These are phyloP conservation scores for Aegilops speltoides DNA, from an alignment of 176 grass and related monocot genomes.

Conservation along the genomic window DNA sequence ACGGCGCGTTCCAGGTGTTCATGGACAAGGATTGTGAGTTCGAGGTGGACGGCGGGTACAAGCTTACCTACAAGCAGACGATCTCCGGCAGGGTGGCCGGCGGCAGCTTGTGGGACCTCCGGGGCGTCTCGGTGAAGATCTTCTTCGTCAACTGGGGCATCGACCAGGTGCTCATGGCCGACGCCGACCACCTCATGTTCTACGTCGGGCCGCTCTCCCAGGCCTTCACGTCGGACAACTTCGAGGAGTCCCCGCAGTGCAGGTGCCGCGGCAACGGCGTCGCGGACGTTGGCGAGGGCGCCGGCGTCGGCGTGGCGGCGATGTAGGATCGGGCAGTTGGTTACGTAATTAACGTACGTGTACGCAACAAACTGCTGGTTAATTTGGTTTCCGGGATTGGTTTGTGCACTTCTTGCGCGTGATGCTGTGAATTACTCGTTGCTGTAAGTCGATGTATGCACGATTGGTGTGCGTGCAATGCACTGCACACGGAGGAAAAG, in stretches of 20 bases:
- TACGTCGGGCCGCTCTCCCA: slow-evolving; percentile 60
- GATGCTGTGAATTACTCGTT: neutral
- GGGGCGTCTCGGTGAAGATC: slow-evolving; percentile 50
- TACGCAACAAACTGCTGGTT: no score
- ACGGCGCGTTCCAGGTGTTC: slow-evolving; percentile 57
- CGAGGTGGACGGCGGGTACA: slow-evolving; percentile 45
- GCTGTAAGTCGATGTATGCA: neutral
- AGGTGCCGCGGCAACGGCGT: neutral
- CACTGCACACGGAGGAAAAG: neutral
- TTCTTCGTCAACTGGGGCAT: slow-evolving; percentile 50
- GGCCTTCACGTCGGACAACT: slow-evolving; percentile 40
- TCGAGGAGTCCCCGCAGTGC: slow-evolving; percentile 49
- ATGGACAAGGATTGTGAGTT: slow-evolving; percentile 48
- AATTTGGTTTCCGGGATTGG: neutral
- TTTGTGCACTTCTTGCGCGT: neutral
- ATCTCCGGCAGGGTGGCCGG: slow-evolving; percentile 41
- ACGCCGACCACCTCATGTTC: slow-evolving; percentile 43
- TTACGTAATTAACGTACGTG: neutral
- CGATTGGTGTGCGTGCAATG: neutral
- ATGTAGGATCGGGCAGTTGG: slow-evolving; percentile 17
- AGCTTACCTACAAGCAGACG: slow-evolving; percentile 40
- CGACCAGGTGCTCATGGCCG: slow-evolving; percentile 38
- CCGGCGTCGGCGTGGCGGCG: neutral
- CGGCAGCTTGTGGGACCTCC: slow-evolving; percentile 36
- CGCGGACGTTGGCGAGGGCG: neutral